Base-by-base conservation (phyloP, 805 yeast species). In the Starmerella tilneyi region DNA sequence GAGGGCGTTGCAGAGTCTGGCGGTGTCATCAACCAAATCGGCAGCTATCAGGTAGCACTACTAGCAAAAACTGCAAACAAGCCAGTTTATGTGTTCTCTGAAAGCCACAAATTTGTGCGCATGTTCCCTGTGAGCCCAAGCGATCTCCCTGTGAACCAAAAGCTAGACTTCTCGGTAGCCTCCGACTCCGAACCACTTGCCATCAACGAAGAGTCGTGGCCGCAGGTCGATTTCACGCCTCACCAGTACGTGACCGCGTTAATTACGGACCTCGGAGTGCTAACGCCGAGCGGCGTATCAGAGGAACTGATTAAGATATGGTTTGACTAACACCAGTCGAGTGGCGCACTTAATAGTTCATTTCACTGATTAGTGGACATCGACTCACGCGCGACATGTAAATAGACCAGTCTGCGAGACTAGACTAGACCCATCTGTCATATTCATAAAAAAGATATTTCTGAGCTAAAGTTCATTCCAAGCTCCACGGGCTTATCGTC, bases 1-100 rank as follows among this genome's bases (percentile, higher is more conserved):
- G 98, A 92, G 65, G 99, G 99, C 55, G 99, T 92, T 3, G 94
- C 95, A 3, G 99, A 92, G 67, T 81, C 94, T 61, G 99, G 99
- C 46, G 99, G 99, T 27, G 85, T 94, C 39, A 89, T 92, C 55
- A 92, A 92, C 64, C 88, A 65, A 53, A 62, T 92, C 50, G 99
- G 99, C 5, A 80, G 94, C 1, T 92, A 84, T 63, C 96, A 92
- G 59, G 81, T 89, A 40, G 96, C 96, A 31, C 89, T 92, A 37
- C 67, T 92, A 47, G 95, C 97, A 3, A 81, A 83, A 56, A 78
- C 81, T 48, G 83, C 94, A 49, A 82, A 85, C 60, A 89, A 85
- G 61, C 98, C 97, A 5, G 75, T 92, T 37, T 92, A 88, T 56
- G 97, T 86, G 38, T 92, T 85, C 8, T 81, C 96, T 1, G 99